Percentiles rank a stretch among this genome's conserved stretches.
Conservation (phyloP, 306 rosid species). For the Cyclanthera cordifolia region DNA sequence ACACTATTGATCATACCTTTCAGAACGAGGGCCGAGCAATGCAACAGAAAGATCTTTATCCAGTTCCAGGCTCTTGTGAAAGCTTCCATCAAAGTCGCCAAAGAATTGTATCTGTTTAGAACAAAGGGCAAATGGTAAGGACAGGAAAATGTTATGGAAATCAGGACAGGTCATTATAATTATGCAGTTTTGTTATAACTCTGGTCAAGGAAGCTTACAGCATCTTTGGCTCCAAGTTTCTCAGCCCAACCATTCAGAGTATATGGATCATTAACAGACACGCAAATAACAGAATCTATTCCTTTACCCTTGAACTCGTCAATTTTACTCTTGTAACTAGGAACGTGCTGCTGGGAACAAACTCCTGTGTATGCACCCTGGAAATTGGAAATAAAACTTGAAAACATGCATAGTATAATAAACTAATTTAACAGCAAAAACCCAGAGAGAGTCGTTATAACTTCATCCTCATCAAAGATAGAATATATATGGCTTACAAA, state of each 20-base stretch:
- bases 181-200: background rate
- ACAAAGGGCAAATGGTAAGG: background rate
- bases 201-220: slow-evolving; percentile 38
- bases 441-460: background rate
- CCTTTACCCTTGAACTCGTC: slow-evolving; percentile 72
- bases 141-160: background rate
- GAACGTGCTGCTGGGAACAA: slow-evolving; percentile 82
- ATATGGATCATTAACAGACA: slow-evolving; percentile 79
- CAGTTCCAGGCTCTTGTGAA: slow-evolving; percentile 78
- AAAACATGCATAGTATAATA: background rate
- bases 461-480: background rate
- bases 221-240: slow-evolving; percentile 58
- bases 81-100: slow-evolving; percentile 90
- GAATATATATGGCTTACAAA: background rate
- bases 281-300: slow-evolving; percentile 72
- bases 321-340: slow-evolving; percentile 61
- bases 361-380: slow-evolving; percentile 97
- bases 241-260: slow-evolving; percentile 78
- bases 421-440: background rate
- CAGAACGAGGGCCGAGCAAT: slow-evolving; percentile 77
- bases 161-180: background rate
- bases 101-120: slow-evolving; percentile 64
- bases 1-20: slow-evolving; percentile 36
- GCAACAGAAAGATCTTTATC: slow-evolving; percentile 77
- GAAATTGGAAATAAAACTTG: slow-evolving; percentile 7